Evolutionary conservation across 495 filamentous ascomycete species (phyloP).

Genomic region (Aspergillus avenaceus): DNA sequence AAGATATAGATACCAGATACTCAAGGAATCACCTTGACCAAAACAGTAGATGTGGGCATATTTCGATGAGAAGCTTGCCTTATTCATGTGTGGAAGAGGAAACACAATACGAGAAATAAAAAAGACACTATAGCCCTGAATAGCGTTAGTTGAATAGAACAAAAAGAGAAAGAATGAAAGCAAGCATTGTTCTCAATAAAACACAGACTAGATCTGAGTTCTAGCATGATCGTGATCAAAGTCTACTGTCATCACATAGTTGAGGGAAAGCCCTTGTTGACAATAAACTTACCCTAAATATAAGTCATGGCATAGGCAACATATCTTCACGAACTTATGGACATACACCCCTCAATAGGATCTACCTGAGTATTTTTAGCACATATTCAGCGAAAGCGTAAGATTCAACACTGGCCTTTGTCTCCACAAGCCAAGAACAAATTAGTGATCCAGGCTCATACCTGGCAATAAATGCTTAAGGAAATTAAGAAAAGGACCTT

Average conservation of each 20-base stretch:
- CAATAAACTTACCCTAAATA: too few relatives aligned
- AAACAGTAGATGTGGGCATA: not conserved
- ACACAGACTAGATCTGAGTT: not conserved
- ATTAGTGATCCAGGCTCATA: too few relatives aligned
- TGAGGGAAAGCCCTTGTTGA: too few relatives aligned
- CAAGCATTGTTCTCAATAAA: not conserved
- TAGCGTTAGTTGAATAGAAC: constrained; percentile 3
- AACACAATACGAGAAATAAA: not conserved
- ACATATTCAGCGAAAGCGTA: too few relatives aligned
- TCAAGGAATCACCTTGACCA: not conserved
- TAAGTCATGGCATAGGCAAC: too few relatives aligned
- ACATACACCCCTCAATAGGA: not conserved
- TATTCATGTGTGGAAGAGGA: constrained; percentile 9
- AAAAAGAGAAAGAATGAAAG: constrained; percentile 10
- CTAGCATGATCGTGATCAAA: too few relatives aligned
- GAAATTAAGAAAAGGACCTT: too few relatives aligned
- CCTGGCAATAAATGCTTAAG: too few relatives aligned
- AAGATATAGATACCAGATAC: not conserved
- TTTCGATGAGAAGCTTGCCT: not conserved
- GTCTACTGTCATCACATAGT: too few relatives aligned
- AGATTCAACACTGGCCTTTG: not conserved
- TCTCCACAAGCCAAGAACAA: not conserved
- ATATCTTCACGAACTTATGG: not conserved
- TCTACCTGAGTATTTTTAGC: not conserved
- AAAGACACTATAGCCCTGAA: not conserved